A percentile compares a stretch with the other conserved stretches of the same genome.
Evolutionary conservation across 805 yeast species (phyloP).

Genomic region (Candida multigemmis): DNA sequence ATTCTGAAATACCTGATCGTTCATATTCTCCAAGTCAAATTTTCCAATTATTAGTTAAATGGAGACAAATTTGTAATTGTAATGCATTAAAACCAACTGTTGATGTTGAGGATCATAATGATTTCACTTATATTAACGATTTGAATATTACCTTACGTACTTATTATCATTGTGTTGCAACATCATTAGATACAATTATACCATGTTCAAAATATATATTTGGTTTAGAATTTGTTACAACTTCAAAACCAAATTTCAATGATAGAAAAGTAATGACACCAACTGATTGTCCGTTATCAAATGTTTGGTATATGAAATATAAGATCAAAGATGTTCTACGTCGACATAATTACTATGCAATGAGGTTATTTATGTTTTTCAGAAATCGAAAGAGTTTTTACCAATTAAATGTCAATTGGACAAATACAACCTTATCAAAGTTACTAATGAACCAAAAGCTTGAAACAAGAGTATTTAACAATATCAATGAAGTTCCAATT

Average conservation of each 20-base stretch:
- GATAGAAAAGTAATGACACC: slow-evolving; percentile 4
- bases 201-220: slow-evolving; percentile 14
- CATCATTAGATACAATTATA: slow-evolving; percentile 12
- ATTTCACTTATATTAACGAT: slow-evolving; percentile 6
- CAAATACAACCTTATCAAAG: slow-evolving; percentile 5
- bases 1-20: slow-evolving; percentile 4
- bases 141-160: slow-evolving; percentile 10
- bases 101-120: slow-evolving; percentile 2
- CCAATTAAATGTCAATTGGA: slow-evolving; percentile 10
- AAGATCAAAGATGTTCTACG: slow-evolving; percentile 7
- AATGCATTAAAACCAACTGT: neutral
- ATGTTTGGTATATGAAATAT: neutral
- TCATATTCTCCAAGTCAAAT: slow-evolving; percentile 6
- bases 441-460: slow-evolving; percentile 6
- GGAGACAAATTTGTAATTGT: slow-evolving; percentile 3
- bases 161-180: slow-evolving; percentile 13
- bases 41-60: slow-evolving; percentile 3
- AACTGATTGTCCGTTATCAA: slow-evolving; percentile 1
- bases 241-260: slow-evolving; percentile 5
- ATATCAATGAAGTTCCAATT: slow-evolving; percentile 15
- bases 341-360: slow-evolving; percentile 15
- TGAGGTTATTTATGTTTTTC: slow-evolving; percentile 14
- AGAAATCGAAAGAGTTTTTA: slow-evolving; percentile 10
- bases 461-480: slow-evolving; percentile 7
- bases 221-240: slow-evolving; percentile 10